Base-by-base conservation (phyloP, 2,329 filamentous ascomycete species). In the Fusarium concolor region DNA sequence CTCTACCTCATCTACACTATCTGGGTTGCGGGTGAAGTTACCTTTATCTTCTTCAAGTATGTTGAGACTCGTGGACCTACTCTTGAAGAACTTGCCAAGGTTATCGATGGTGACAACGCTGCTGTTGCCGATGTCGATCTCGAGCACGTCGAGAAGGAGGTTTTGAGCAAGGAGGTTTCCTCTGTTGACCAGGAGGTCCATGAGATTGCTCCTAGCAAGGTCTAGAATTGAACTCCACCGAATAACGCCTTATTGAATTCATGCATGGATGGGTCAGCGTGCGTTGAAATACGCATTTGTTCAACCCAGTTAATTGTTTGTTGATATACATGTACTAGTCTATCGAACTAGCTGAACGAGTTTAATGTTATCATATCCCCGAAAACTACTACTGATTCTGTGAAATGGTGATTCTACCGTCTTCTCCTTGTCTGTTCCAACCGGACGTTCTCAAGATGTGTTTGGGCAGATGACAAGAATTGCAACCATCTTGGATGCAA, bases 31-130 rank as follows among this genome's bases (percentile, higher is more conserved):
- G 76, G 84, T 72, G 86, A 90, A 76, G 79, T 90, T 38, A 59
- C 85, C 35, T 89, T 90, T 68, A 87, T 90, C 35, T 89, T 85
- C 78, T 88, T 88, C 80, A 85, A 90, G 77, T 90, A 89, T 75
- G 85, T 90, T 50, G 90, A 93, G 80, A 92, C 90, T 18, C 88
- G 87, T 71, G 89, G 90, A 8, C 88, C 89, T 2, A 92, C 89
- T 2, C 86, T 92, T 1, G 90, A 92, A 75, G 74, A 76, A 56
- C 67, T 75, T 65, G 87, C 89, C 42, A 86, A 86, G 71, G 90
- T 91, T 71, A 92, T 92, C 71, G 90, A 92, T 70, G 90, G 89
- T 37, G 85, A 88, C n/a, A 83, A 88, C 15, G 81, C 61, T 1
- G 52, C 85, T 31, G 83, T 87, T 10, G 84, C 82, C 2, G 81